phyloP scores from a whole-genome alignment of 139 green algal species.

The Edaphochlamys debaryana region DNA sequence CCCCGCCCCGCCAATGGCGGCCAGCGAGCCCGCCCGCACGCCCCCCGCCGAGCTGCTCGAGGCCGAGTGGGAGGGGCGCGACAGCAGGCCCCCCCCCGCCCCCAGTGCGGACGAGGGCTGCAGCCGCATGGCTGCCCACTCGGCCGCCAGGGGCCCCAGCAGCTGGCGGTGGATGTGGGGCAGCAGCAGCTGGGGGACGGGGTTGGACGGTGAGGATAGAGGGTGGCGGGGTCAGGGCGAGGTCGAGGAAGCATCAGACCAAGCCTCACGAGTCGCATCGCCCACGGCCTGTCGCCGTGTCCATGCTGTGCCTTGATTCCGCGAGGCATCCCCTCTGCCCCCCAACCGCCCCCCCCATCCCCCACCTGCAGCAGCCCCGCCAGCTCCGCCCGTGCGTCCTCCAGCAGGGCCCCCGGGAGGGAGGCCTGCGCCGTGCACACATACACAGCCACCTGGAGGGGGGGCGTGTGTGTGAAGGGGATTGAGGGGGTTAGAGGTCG shows the following conservation, averaged over 20 bases:
- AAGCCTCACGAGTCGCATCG: no score
- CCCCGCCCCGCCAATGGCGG: no score
- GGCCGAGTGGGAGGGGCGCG: neutral
- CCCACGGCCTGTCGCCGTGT: no score
- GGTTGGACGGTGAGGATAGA: no score
- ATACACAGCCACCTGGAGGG: conserved; percentile 28
- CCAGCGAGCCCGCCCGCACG: no score
- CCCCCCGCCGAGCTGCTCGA: neutral
- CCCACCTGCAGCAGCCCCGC: conserved; percentile 26
- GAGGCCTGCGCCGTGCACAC: conserved; percentile 26
- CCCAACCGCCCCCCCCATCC: no score
- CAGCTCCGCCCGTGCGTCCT: neutral
- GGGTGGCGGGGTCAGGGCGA: no score
- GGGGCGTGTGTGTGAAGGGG: no score
- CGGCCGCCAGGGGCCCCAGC: conserved; percentile 27
- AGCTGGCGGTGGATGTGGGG: conserved; percentile 33
- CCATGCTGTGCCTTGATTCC: no score
- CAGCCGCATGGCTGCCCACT: conserved; percentile 30
- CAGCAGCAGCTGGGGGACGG: conserved; percentile 10
- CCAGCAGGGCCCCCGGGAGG: conserved; percentile 23
- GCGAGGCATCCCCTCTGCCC: no score
- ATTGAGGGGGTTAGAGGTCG: no score
- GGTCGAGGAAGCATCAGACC: no score
- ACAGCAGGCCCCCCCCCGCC: neutral
- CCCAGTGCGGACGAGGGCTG: neutral